Base-by-base conservation (phyloP, 169 alveolate genomes). In the Plasmodium malariae region DNA sequence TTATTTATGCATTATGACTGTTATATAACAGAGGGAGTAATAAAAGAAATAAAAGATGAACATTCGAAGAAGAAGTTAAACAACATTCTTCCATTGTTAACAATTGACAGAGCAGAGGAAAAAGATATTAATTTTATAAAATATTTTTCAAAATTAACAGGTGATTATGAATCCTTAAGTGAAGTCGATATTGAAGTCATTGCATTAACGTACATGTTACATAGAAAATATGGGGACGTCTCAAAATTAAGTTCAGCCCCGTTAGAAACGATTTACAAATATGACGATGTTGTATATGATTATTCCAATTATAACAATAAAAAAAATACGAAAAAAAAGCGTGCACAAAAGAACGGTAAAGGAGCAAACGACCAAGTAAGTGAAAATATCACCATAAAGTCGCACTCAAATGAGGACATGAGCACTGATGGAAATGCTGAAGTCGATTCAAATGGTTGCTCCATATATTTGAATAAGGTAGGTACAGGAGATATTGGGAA, bases 141-240 rank as follows among this genome's bases (percentile, higher is more conserved):
- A 59, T 70, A 91, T 63, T 96, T 96, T 87, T 93, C 98, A 5
- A 93, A 94, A 14, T 88, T 95, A 74, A 96, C 98, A 14, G 98
- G 98, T 1, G 98, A 96, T 54, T 92, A 87, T 76, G 96, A 95
- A 34, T 92, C 88, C 63, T 92, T 96, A 32, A 94, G 97, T 37
- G 92, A 86, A 40, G 95, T 94, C 9, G 98, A 96, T 91, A 93
- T 96, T 49, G 94, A 87, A 34, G 95, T 96, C 49, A 95, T 96
- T 30, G 98, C 98, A 32, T 92, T 96, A 51, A 96, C 98, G 0
- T 88, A 93, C 45, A 87, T 93, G 73, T 60, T 94, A 51, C 97
- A 93, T 63, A 63, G 91, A 55, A 93, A 92, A 71, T 78, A 91
- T 73, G 98, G 97, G 14, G 98, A 96, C 59, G 74, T 90, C 37